Conservation (phyloP, 2,329 filamentous ascomycete species). For the Pestalotiopsis sp. region DNA sequence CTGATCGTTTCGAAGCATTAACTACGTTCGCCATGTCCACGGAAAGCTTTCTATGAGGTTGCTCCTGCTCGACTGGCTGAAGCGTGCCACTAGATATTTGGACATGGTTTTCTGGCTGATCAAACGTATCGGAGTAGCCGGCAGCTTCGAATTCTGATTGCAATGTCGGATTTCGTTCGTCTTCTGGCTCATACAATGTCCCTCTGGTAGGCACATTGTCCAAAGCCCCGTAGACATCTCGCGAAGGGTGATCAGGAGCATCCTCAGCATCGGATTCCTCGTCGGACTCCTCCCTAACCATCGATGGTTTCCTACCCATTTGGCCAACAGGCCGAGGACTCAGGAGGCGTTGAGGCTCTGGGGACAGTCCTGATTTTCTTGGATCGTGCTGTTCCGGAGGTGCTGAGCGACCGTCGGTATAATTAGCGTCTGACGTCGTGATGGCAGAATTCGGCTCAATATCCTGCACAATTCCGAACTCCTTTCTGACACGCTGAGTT, state of each 20-base stretch:
- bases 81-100: not conserved
- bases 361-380: constrained; percentile 7
- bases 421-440: constrained; percentile 17
- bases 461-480: constrained; percentile 19
- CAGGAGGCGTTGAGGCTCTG: not conserved
- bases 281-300: constrained; percentile 46
- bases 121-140: constrained; percentile 6
- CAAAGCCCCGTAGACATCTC: constrained; percentile 27
- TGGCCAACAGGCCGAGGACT: constrained; percentile 10
- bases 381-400: not conserved
- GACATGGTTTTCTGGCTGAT: not conserved
- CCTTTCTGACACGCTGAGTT: constrained; percentile 12
- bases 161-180: not conserved
- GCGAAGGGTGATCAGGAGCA: constrained; percentile 13
- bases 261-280: constrained; percentile 31
- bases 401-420: constrained; percentile 8
- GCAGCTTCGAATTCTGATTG: not conserved
- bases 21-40: constrained; percentile 20
- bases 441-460: constrained; percentile 20
- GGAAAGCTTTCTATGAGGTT: constrained; percentile 24
- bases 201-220: constrained; percentile 37
- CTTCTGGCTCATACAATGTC: constrained; percentile 19
- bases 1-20: constrained; percentile 31
- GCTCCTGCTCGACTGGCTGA: constrained; percentile 11
- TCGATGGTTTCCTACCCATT: constrained; percentile 41